A percentile compares a stretch with the other conserved stretches of the same genome.
Evolutionary conservation across 2,329 filamentous ascomycete species (phyloP).

Genomic region (Cordyceps javanica): DNA sequence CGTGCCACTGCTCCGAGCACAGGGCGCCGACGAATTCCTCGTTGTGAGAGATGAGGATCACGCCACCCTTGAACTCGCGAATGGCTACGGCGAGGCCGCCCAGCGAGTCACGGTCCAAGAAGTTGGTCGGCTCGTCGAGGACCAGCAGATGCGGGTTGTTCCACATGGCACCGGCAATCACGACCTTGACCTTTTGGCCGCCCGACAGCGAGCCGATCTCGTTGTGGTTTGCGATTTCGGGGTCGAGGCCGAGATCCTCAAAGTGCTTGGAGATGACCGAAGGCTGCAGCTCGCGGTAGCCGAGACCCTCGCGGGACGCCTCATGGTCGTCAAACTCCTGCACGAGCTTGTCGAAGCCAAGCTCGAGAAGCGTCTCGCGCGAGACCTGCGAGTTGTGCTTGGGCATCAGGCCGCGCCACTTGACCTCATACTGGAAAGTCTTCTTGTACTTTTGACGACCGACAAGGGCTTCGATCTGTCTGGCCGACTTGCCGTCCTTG

Average conservation of each 20-base stretch:
- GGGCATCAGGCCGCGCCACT: slow-evolving; percentile 83
- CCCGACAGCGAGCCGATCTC: slow-evolving; percentile 93
- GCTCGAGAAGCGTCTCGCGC: slow-evolving; percentile 79
- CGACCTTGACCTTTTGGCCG: slow-evolving; percentile 98
- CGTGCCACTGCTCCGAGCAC: slow-evolving; percentile 94
- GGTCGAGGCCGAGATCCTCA: slow-evolving; percentile 90
- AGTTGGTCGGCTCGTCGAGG: slow-evolving; percentile 97
- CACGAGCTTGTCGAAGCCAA: slow-evolving; percentile 86
- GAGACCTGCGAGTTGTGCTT: slow-evolving; percentile 93
- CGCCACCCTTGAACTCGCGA: slow-evolving; percentile 94
- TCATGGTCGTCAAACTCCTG: slow-evolving; percentile 99
- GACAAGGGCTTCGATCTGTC: slow-evolving; percentile 81
- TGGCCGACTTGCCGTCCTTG: slow-evolving; percentile 69
- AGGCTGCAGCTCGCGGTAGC: slow-evolving; percentile 88
- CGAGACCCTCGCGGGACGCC: slow-evolving; percentile 94
- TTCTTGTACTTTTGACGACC: slow-evolving; percentile 99
- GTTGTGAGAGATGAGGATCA: slow-evolving; percentile 99
- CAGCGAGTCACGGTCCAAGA: slow-evolving; percentile 95
- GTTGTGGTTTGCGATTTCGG: slow-evolving; percentile 98
- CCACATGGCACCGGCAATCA: slow-evolving; percentile 94
- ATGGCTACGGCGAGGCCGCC: slow-evolving; percentile 97
- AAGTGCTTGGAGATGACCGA: slow-evolving; percentile 97
- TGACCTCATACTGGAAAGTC: slow-evolving; percentile 96
- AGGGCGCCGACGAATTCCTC: slow-evolving; percentile 97
- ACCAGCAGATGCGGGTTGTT: slow-evolving; percentile 98